phyloP scores from a whole-genome alignment of 805 yeast species.

The Saccharomyces mikatae region DNA sequence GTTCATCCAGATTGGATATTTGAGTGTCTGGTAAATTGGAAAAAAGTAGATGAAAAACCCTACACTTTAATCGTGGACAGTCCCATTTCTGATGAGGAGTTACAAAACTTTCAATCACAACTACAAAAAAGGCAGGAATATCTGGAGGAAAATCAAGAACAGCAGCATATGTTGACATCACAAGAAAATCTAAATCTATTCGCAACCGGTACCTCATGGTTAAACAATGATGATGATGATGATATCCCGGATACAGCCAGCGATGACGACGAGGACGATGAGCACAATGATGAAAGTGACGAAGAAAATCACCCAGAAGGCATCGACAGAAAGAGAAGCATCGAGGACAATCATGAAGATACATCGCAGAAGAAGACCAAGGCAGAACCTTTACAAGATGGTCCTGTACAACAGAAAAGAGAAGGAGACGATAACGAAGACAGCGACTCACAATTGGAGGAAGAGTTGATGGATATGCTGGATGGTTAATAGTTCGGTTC shows the following conservation, averaged over 20 bases:
- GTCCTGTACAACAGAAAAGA: conserved; percentile 1
- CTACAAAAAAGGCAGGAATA: conserved; percentile 29
- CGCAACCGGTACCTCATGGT: conserved; percentile 29
- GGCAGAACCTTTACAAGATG: background rate
- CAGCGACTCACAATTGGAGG: conserved; percentile 26
- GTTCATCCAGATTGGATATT: conserved; percentile 92
- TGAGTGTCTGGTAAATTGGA: conserved; percentile 76
- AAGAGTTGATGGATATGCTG: conserved; percentile 25
- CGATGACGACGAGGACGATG: conserved; percentile 27
- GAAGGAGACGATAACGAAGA: conserved; percentile 9
- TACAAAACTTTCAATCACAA: conserved; percentile 26
- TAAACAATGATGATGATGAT: conserved; percentile 28
- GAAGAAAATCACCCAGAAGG: conserved; percentile 2
- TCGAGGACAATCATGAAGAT: background rate
- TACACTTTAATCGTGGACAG: conserved; percentile 48
- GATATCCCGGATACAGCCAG: conserved; percentile 18
- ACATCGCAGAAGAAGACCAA: background rate
- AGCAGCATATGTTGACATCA: conserved; percentile 8
- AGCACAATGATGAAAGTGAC: conserved; percentile 14
- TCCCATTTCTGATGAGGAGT: conserved; percentile 38
- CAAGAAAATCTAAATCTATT: conserved; percentile 16
- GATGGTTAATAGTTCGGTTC: conserved; percentile 5
- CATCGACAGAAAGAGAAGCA: conserved; percentile 6
- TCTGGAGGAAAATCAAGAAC: conserved; percentile 4
- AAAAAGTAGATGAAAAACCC: conserved; percentile 51